Percentiles rank a stretch among this genome's conserved stretches.
These are phyloP conservation scores for Trypanosoma brucei DNA, from an alignment of 208 protist species.

Conservation along the genomic window DNA sequence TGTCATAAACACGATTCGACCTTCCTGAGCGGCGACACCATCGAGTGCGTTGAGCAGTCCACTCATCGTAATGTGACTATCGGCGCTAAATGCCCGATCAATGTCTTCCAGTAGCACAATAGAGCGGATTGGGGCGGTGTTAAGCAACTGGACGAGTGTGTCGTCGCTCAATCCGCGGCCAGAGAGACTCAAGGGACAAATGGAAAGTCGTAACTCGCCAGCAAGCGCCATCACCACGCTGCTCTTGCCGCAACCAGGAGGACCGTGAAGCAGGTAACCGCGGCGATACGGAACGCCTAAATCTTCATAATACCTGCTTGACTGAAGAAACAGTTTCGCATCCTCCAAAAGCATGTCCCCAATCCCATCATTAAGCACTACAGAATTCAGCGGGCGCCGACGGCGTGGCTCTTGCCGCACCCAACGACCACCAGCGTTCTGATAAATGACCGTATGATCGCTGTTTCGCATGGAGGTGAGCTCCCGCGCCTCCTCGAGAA, in stretches of 20 bases:
- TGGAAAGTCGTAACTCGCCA: slow-evolving; percentile 86
- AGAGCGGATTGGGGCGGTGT: slow-evolving; percentile 73
- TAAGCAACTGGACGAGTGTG: slow-evolving; percentile 78
- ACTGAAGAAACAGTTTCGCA: slow-evolving; percentile 77
- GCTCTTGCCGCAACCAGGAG: slow-evolving; percentile 94
- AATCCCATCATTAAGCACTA: slow-evolving; percentile 78
- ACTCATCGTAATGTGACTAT: slow-evolving; percentile 90
- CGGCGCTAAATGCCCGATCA: slow-evolving; percentile 89
- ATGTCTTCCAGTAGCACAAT: slow-evolving; percentile 95
- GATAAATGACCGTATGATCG: slow-evolving; percentile 84
- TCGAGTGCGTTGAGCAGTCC: slow-evolving; percentile 96
- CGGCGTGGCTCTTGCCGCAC: slow-evolving; percentile 61
- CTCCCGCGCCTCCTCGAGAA: slow-evolving; percentile 66
- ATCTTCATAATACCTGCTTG: slow-evolving; percentile 83
- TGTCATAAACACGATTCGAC: slow-evolving; percentile 95
- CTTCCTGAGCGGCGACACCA: slow-evolving; percentile 93
- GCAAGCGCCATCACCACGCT: slow-evolving; percentile 92
- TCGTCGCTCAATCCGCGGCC: slow-evolving; percentile 87
- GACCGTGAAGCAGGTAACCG: slow-evolving; percentile 93
- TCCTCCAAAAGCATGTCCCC: slow-evolving; percentile 67
- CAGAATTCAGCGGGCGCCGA: slow-evolving; percentile 83
- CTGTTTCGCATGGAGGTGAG: slow-evolving; percentile 58
- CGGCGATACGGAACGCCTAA: slow-evolving; percentile 94
- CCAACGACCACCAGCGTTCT: slow-evolving; percentile 73
- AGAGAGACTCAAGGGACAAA: slow-evolving; percentile 92